These are phyloP conservation scores for Rosa lucieae DNA, from an alignment of 306 rosid genomes.

Conservation along the genomic window DNA sequence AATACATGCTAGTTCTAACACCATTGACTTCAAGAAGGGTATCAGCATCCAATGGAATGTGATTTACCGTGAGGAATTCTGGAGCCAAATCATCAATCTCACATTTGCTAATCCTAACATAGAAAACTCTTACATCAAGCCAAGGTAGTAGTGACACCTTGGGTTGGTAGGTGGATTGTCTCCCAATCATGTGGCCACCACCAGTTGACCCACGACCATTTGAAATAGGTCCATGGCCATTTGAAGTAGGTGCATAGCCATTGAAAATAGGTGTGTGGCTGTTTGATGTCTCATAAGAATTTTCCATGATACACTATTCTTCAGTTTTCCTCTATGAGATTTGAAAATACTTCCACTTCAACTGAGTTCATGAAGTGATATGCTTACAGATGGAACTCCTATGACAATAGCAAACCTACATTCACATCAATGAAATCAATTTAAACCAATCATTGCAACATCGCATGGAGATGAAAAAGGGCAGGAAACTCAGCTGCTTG, in stretches of 20 bases:
- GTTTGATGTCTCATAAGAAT: constrained; percentile 39
- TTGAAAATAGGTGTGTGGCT: constrained; percentile 31
- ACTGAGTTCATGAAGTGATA: constrained; percentile 21
- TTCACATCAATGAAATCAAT: constrained; percentile 26
- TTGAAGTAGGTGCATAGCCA: not conserved
- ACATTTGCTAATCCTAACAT: constrained; percentile 71
- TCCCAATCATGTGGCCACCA: constrained; percentile 48
- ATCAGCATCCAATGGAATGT: constrained; percentile 64
- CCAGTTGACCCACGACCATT: constrained; percentile 52
- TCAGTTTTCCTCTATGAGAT: constrained; percentile 25
- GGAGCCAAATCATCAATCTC: constrained; percentile 68
- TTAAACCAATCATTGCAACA: constrained; percentile 24
- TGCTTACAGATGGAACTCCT: constrained; percentile 29
- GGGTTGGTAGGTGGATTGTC: constrained; percentile 48
- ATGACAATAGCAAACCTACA: constrained; percentile 34
- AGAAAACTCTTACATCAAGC: constrained; percentile 75
- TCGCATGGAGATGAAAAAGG: constrained; percentile 13
- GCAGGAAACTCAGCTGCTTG: not conserved
- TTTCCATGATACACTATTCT: constrained; percentile 46
- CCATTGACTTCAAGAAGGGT: constrained; percentile 80
- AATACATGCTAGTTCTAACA: constrained; percentile 56
- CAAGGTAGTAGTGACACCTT: constrained; percentile 62
- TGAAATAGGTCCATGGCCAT: constrained; percentile 5
- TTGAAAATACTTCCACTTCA: constrained; percentile 28
- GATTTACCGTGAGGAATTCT: constrained; percentile 61